These are phyloP conservation scores for Astrothelium subdiscretum DNA, from an alignment of 495 filamentous ascomycete species.

Conservation along the genomic window DNA sequence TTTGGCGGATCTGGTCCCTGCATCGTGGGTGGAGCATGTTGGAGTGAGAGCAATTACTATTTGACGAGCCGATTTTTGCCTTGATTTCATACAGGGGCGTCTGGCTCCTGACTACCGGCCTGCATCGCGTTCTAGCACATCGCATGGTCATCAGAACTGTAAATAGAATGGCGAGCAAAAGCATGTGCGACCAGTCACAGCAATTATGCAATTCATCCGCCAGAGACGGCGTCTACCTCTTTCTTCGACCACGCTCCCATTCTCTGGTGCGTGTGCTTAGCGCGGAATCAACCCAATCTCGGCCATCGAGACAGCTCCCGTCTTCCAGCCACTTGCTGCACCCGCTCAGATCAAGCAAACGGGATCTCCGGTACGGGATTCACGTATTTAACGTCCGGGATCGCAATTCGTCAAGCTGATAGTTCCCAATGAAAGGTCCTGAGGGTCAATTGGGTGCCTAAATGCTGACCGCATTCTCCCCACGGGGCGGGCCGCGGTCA, in stretches of 20 bases:
- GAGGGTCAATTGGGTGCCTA: background rate
- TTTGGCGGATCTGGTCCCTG: background rate
- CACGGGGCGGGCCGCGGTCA: background rate
- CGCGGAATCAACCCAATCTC: background rate
- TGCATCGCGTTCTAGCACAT: background rate
- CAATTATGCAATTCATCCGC: background rate
- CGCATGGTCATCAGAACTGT: background rate
- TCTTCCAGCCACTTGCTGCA: background rate
- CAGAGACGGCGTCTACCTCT: background rate
- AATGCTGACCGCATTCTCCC: constrained; percentile 1
- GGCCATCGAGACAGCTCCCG: background rate
- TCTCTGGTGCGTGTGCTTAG: background rate
- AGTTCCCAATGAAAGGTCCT: background rate
- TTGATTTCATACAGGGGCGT: background rate
- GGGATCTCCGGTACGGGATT: background rate
- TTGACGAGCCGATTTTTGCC: background rate
- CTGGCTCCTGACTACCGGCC: background rate
- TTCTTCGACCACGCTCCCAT: background rate
- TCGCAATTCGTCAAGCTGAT: background rate
- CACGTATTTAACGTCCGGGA: background rate
- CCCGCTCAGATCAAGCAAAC: background rate
- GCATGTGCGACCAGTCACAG: background rate
- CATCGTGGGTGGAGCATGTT: background rate
- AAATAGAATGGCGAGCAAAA: background rate
- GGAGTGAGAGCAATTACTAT: background rate